Conservation (phyloP, 257 asterid species). For the Catharanthus roseus region DNA sequence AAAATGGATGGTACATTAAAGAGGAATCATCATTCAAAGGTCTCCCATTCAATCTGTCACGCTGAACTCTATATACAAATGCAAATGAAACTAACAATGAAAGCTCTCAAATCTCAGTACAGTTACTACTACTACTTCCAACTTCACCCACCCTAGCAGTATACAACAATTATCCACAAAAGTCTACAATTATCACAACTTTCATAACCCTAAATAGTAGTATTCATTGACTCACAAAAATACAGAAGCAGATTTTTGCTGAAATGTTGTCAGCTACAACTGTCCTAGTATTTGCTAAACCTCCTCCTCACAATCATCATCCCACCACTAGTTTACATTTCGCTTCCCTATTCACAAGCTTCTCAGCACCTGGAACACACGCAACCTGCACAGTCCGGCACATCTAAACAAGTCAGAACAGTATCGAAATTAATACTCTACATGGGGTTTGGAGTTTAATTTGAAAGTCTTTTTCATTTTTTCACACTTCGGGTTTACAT, state of each 20-base stretch:
- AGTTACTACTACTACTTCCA: neutral
- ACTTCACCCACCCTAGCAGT: neutral
- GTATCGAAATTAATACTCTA: too few relatives aligned
- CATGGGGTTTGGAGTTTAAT: too few relatives aligned
- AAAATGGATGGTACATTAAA: neutral
- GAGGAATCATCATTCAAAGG: neutral
- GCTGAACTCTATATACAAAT: neutral
- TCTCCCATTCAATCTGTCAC: neutral
- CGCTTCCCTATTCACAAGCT: slow-evolving; percentile 10
- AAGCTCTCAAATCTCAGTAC: neutral
- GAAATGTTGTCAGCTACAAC: slow-evolving; percentile 4
- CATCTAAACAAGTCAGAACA: too few relatives aligned
- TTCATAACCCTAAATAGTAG: neutral
- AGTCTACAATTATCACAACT: neutral
- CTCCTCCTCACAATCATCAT: neutral
- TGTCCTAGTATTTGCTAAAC: neutral
- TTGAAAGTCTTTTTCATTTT: too few relatives aligned
- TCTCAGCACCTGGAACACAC: neutral
- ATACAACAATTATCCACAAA: neutral
- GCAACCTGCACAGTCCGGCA: neutral
- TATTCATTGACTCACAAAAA: neutral
- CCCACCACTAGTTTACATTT: neutral
- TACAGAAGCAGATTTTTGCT: neutral
- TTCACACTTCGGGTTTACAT: too few relatives aligned
- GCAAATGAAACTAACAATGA: neutral